Percentiles rank a stretch among this genome's conserved stretches.
These are phyloP conservation scores for Cicer arietinum DNA, from an alignment of 306 rosid genomes.

Conservation along the genomic window DNA sequence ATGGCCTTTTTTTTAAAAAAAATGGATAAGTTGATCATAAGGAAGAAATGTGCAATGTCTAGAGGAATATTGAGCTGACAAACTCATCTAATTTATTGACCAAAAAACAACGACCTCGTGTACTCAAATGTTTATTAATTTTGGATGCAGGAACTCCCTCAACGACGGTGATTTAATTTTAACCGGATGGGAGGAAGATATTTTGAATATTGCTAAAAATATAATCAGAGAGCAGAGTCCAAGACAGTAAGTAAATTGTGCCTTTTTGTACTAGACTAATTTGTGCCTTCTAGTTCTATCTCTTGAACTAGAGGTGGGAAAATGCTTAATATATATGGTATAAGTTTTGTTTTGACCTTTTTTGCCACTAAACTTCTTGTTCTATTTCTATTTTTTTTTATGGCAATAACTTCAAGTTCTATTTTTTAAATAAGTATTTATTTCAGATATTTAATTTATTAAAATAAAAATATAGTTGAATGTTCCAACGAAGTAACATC, in stretches of 20 bases:
- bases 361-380: too few relatives aligned
- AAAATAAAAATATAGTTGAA: too few relatives aligned
- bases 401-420: too few relatives aligned
- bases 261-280: not conserved
- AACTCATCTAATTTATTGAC: not conserved
- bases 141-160: constrained; percentile 62
- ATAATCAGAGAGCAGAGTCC: constrained; percentile 79
- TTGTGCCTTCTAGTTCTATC: too few relatives aligned
- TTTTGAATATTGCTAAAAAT: constrained; percentile 67
- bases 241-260: constrained; percentile 63
- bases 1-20: too few relatives aligned
- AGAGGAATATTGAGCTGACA: constrained; percentile 8
- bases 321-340: too few relatives aligned
- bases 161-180: constrained; percentile 60
- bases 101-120: not conserved
- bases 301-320: too few relatives aligned
- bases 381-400: too few relatives aligned
- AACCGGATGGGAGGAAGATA: constrained; percentile 87
- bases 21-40: not conserved
- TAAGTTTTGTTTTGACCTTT: too few relatives aligned
- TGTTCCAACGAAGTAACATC: too few relatives aligned
- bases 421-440: too few relatives aligned
- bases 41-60: not conserved
- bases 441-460: too few relatives aligned
- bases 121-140: constrained; percentile 8